Evolutionary conservation across 495 filamentous ascomycete species (phyloP).

Genomic region (Penicillium longicatenatum): DNA sequence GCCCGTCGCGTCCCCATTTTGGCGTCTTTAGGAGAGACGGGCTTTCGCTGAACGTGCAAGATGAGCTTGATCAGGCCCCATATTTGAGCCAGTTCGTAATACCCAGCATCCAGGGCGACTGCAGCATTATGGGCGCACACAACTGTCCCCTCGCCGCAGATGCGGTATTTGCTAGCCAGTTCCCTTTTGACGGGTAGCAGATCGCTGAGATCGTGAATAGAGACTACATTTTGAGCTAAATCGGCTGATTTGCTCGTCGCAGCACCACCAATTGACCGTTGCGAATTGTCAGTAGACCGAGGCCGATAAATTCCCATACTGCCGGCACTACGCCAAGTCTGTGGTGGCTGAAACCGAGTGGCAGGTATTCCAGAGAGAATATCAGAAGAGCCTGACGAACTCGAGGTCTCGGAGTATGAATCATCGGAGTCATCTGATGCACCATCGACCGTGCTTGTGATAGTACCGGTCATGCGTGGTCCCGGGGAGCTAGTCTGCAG

Average conservation of each 20-base stretch:
- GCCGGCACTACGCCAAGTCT: conserved; percentile 56
- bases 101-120: conserved; percentile 74
- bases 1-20: conserved; percentile 38
- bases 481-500: conserved; percentile 60
- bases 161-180: conserved; percentile 75
- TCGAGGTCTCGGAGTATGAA: conserved; percentile 66
- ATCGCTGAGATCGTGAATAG: conserved; percentile 67
- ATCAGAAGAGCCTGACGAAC: conserved; percentile 70
- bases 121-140: conserved; percentile 82
- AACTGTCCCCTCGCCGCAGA: conserved; percentile 77
- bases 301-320: conserved; percentile 48
- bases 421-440: conserved; percentile 63
- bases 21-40: conserved; percentile 48
- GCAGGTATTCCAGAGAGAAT: conserved; percentile 45
- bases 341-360: conserved; percentile 51
- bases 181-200: conserved; percentile 74
- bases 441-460: conserved; percentile 52
- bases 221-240: conserved; percentile 57
- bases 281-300: conserved; percentile 55
- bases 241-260: conserved; percentile 37
- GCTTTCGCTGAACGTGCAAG: conserved; percentile 69
- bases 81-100: conserved; percentile 72
- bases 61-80: conserved; percentile 83
- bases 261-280: conserved; percentile 53
- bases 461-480: conserved; percentile 49